Percentiles rank a stretch among this genome's conserved stretches.
Evolutionary conservation across 305 asterid species (phyloP).

Genomic region (Ajuga reptans): DNA sequence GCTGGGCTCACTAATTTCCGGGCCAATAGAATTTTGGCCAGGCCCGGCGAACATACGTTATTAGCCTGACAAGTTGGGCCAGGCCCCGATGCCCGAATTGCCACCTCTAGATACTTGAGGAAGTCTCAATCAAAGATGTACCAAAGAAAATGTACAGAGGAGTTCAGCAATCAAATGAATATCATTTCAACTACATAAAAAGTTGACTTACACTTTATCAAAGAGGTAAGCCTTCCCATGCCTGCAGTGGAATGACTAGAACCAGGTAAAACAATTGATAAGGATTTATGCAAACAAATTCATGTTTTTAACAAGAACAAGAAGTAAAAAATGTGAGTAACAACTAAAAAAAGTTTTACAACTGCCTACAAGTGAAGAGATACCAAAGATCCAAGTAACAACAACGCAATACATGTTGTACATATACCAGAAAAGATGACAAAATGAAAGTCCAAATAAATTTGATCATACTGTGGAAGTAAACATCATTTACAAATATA

Average conservation of each 20-base stretch:
- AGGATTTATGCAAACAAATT: conserved; percentile 20
- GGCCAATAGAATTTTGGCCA: no score
- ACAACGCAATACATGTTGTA: background rate
- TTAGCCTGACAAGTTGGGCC: no score
- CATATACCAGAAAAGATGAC: background rate
- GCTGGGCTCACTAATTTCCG: no score
- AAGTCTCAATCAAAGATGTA: background rate
- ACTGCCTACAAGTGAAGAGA: background rate
- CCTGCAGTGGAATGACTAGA: conserved; percentile 60
- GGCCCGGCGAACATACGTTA: no score
- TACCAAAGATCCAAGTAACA: background rate
- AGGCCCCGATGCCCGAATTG: no score
- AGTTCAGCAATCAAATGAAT: background rate
- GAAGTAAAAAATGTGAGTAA: conserved; percentile 8
- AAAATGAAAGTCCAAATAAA: background rate
- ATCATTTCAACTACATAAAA: background rate
- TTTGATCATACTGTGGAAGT: background rate
- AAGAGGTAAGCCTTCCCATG: conserved; percentile 74
- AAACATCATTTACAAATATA: background rate
- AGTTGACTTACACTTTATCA: conserved; percentile 43
- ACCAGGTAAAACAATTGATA: conserved; percentile 21
- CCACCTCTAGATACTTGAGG: background rate
- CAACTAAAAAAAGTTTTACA: background rate
- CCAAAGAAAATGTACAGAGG: background rate
- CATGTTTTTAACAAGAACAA: conserved; percentile 4